Base-by-base conservation (phyloP, 108 stramenopile genomes). In the Fragilaria crotonensis region DNA sequence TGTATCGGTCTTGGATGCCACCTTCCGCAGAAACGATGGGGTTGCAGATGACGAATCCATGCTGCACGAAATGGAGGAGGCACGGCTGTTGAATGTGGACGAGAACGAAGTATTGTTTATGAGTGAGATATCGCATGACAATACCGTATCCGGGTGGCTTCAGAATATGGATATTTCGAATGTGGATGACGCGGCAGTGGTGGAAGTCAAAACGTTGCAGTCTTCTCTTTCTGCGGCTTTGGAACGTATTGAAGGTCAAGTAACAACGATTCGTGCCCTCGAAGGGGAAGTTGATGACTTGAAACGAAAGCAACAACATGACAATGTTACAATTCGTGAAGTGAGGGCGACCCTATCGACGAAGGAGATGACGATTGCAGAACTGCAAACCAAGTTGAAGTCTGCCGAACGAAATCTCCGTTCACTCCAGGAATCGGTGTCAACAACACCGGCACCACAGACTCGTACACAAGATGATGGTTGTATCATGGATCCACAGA, bases 1-100 rank as follows among this genome's bases (percentile, higher is more conserved):
- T 41, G 36, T 14, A 41, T 11, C 36, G 36, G 49, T 50, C 20
- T 19, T 50, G 49, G 20, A 50, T 25, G 49, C 49, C 5, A 50
- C 49, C 7, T 7, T 50, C 7, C n/a, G 49, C 20, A 7, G 49
- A 19, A 9, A 50, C 7, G 49, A 19, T 25, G 41, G 41, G 17
- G 41, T 9, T 44, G 17, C 23, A 7, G 20, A 9, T 7, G 49
- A 50, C n/a, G 49, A 50, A 25, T 25, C 23, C 23, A n/a, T 50
- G 49, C n/a, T 50, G n/a, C 22, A 50, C 7, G 22, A 50, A 25
- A 50, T 50, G 49, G 49, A 50, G 23, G 49, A 50, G 49, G 49
- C 49, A 19, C 49, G 49, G n/a, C 49, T 23, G 5, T 7, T 18
- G 23, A 19, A 50, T 7, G 9, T 5, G 5, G 49, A 50, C 7